Base-by-base conservation (phyloP, 73 alveolate species). In the Tetrahymena elliotti region DNA sequence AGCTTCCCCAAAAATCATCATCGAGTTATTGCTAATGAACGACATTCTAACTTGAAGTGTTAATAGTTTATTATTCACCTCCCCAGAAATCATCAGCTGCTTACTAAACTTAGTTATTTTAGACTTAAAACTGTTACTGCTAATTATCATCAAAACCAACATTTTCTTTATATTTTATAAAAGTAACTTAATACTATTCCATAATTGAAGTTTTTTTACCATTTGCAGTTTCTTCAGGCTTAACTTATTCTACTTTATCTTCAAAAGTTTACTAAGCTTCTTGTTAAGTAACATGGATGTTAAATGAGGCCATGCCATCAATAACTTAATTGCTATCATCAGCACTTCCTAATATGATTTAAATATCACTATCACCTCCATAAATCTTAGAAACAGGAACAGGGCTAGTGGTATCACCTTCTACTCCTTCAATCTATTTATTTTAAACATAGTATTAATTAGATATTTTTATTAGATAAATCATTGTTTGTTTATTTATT, bases 401-500 rank as follows among this genome's bases (percentile, higher is more conserved):
- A 18, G 96, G 97, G 33, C 35, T 31, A 10, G 38, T 95, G 33
- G 93, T 94, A 27, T 34, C 95, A 27, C 84, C 95, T 27, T 95
- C 98, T 84, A 96, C 84, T 24, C 98, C 99, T 83, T 97, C 98
- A 53, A 97, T 92, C 47, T 93, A 22, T 36, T 97, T 96, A 27
- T 12, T 94, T 95, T 20, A 84, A 40, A 22, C 53, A 54, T 52
- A 7, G 33, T 40, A 15, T 40, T 10, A 40, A 40, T 10, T 40
- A 52, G 5, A 18, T 52, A 52, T 18, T 18, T 52, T 52, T 52
- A n/a, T 7, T 7, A 15, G 35, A 4, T 7, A 4, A 18, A 7
- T 52, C 4, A 52, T 4, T 9, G 12, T 7, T 52, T 18, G 12
- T 52, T 9, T 52, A 18, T 18, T 18, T 18, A 4, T 9, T 12